These are phyloP conservation scores for Silene noctiflora DNA, from an alignment of 179 eudicot genomes.

Conservation along the genomic window DNA sequence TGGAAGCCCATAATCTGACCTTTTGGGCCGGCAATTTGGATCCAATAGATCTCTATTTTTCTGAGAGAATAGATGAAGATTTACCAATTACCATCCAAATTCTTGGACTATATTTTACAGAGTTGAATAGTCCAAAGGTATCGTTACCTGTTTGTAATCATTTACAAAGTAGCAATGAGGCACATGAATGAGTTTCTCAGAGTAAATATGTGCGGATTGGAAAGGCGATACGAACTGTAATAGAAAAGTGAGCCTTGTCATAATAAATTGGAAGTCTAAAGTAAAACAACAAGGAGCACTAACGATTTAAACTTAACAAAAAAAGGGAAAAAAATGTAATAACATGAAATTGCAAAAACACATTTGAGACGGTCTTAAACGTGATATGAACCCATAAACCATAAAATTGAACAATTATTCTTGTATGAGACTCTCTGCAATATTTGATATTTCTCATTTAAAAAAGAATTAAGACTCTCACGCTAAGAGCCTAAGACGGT, in stretches of 20 bases:
- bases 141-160: conserved; percentile 80
- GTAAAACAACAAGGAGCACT: background rate
- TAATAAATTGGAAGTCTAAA: background rate
- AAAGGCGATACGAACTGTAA: conserved; percentile 88
- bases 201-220: conserved; percentile 62
- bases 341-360: background rate
- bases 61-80: conserved; percentile 28
- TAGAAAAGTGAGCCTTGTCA: conserved; percentile 1
- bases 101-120: background rate
- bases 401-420: too few relatives aligned
- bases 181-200: conserved; percentile 92
- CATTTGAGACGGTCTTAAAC: too few relatives aligned
- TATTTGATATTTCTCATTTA: too few relatives aligned
- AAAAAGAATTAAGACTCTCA: too few relatives aligned
- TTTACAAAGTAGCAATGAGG: conserved; percentile 95
- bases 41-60: conserved; percentile 85
- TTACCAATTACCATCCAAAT: background rate
- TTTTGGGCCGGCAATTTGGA: conserved; percentile 56
- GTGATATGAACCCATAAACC: too few relatives aligned
- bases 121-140: background rate
- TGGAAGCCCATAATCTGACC: conserved; percentile 88
- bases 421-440: too few relatives aligned
- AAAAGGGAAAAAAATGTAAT: background rate
- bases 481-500: too few relatives aligned
- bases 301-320: background rate